These are phyloP conservation scores for Arthrocladium fulminans DNA, from an alignment of 2,329 filamentous ascomycete species.

Conservation along the genomic window DNA sequence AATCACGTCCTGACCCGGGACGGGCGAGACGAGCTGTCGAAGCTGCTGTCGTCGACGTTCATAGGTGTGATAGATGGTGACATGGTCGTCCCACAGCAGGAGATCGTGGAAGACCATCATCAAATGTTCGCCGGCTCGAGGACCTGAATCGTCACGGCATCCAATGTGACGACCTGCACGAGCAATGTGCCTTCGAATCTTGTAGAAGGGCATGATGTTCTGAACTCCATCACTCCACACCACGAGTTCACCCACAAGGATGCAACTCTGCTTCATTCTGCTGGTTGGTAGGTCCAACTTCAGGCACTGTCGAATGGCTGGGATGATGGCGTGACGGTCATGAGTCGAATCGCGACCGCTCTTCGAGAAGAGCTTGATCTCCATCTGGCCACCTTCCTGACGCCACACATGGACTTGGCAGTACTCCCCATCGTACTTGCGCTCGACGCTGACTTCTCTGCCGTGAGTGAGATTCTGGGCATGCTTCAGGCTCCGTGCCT, in stretches of 20 bases:
- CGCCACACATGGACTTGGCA: conserved; percentile 79
- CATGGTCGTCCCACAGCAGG: conserved; percentile 46
- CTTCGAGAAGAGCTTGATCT: conserved; percentile 79
- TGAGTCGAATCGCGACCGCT: conserved; percentile 68
- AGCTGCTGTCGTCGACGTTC: conserved; percentile 44
- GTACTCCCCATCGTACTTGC: conserved; percentile 82
- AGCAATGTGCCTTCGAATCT: conserved; percentile 68
- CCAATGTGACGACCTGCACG: conserved; percentile 63
- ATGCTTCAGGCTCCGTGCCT: conserved; percentile 63
- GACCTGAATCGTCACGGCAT: conserved; percentile 53
- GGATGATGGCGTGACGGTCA: conserved; percentile 56
- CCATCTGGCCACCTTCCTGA: conserved; percentile 38
- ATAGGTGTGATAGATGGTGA: conserved; percentile 39
- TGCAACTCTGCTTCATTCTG: conserved; percentile 55
- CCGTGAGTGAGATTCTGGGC: conserved; percentile 49
- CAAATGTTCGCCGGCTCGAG: conserved; percentile 1
- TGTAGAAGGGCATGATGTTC: conserved; percentile 66
- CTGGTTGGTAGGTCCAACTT: conserved; percentile 50
- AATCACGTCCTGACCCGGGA: conserved; percentile 55
- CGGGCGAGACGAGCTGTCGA: conserved; percentile 44
- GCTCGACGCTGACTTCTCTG: conserved; percentile 51
- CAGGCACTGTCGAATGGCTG: conserved; percentile 55
- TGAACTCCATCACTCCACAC: conserved; percentile 61
- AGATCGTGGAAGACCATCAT: conserved; percentile 51
- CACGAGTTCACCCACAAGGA: conserved; percentile 72